Evolutionary conservation across 2,329 filamentous ascomycete genomes (phyloP), one percentile per base, ranked within the genome.

Genomic region (Catunica adiposa): DNA sequence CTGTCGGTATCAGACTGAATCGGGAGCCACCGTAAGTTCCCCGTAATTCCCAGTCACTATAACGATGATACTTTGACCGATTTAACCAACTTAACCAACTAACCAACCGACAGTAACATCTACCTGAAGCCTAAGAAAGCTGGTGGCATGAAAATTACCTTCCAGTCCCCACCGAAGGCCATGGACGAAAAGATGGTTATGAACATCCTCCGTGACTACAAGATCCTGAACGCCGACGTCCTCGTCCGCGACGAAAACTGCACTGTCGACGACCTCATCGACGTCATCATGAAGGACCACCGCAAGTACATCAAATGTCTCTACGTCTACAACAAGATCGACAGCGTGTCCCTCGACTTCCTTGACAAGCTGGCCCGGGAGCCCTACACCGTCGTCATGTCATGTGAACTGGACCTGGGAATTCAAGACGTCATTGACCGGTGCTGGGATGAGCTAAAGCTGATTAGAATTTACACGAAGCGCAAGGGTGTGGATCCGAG

Each of bases 271-370:
- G 90, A 98, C 70, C 86, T 98, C 68, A 98, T 98, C 71, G 92
- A 98, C 68, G 89, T 96, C 59, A 96, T 98, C 70, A 97, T 97
- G 90, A 94, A 92, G 70, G 88, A 96, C 66, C 92, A 98, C 73
- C 77, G 92, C 66, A 98, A 94, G 69, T 98, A 98, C 74, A 96
- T 98, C 73, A 80, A 76, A 67, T 83, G 87, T 66, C 77, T 98
- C 31, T 98, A 98, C 71, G 90, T 97, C 31, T 98, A 98, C 81
- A 98, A 98, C 83, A 98, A 98, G 73, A 94, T 98, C 71, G 92
- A 98, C 72, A 84, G 81, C 67, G 86, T 98, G 59, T 90, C 85
- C 44, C 79, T 98, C 61, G 89, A 96, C 66, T 94, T 94, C 70
- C 79, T 98, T 51, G 86, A 98, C 73, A 82, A 84, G 66, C 76